Evolutionary conservation across 495 filamentous ascomycete species (phyloP), one percentile per base, ranked within the genome.

Genomic region (Neurospora sublineolata): DNA sequence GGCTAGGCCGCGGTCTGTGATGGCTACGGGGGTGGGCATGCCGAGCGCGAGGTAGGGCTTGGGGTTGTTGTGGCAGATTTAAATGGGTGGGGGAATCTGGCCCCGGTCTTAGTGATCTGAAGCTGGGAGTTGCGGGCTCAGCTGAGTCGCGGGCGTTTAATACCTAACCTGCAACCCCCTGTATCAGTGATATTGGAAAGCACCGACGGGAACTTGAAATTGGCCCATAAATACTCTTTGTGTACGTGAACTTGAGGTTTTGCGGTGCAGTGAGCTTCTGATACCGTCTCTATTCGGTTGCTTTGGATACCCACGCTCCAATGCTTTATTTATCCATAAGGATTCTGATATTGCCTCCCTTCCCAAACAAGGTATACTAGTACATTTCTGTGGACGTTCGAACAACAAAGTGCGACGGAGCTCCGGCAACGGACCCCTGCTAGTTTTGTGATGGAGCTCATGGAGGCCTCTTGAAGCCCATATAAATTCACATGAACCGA

Each of bases 1-100:
- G 4, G 60, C 74, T 30, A 77, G 73, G 75, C n/a, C 44, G 38
- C 30, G 18, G 23, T 20, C 11, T 3, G 52, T 27, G 11, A 58
- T 27, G 46, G 46, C 46, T 27, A 27, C 23, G 10, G 73, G 68
- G 67, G 7, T 16, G 52, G 68, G 58, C 20, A n/a, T 14, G 20
- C 1, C 9, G 42, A 16, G 11, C 23, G 33, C 16, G 52, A n/a
- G 38, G 6, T n/a, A 44, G 44, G 16, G 70, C 38, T 16, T 8
- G 69, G 14, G 52, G 18, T n/a, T 44, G 12, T 64, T 6, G n/a
- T 39, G 9, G 27, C 38, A 30, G 52, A 23, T 36, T 72, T 70
- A 38, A n/a, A 23, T 38, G 42, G 7, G 36, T 7, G 37, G 36
- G 67, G 12, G 44, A 38, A 69, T 71, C 68, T 60, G 40, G 33